Conservation (phyloP, 176 grass and related monocot species). For the Saccharum officinarum region DNA sequence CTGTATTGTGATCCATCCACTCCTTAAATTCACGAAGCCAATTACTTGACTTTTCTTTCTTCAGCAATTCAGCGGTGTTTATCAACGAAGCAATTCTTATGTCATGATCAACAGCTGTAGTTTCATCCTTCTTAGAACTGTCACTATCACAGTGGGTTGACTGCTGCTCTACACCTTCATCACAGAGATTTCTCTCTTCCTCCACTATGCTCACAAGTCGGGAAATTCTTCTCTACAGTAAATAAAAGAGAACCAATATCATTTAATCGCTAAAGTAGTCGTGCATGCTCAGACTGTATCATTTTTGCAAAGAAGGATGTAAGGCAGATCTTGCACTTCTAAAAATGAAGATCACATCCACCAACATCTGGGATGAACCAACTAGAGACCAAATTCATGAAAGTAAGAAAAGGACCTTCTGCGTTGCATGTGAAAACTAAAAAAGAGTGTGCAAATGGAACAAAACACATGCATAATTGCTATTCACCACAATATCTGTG, state of each 20-base stretch:
- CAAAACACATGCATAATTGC: constrained; percentile 15
- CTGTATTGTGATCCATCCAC: constrained; percentile 74
- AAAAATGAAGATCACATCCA: constrained; percentile 11
- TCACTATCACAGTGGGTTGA: constrained; percentile 62
- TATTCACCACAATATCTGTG: constrained; percentile 19
- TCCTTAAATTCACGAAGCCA: constrained; percentile 97
- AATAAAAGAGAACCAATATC: constrained; percentile 13
- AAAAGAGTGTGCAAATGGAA: constrained; percentile 21
- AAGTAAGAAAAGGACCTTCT: not conserved
- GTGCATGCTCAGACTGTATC: constrained; percentile 11
- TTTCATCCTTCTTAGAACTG: constrained; percentile 84
- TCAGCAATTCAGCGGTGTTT: constrained; percentile 81
- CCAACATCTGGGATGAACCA: constrained; percentile 6
- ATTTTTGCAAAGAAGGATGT: not conserved
- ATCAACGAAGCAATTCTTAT: constrained; percentile 66
- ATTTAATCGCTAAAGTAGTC: constrained; percentile 17
- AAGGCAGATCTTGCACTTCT: constrained; percentile 21
- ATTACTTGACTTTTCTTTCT: constrained; percentile 78
- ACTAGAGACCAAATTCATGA: constrained; percentile 9
- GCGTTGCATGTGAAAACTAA: constrained; percentile 1
- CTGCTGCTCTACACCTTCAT: constrained; percentile 69
- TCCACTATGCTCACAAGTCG: constrained; percentile 85
- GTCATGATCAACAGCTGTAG: constrained; percentile 55
- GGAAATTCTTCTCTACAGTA: constrained; percentile 77
- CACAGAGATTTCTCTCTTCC: constrained; percentile 58